Evolutionary conservation across 257 asterid genomes (phyloP).

Genomic region (Asclepias syriaca): DNA sequence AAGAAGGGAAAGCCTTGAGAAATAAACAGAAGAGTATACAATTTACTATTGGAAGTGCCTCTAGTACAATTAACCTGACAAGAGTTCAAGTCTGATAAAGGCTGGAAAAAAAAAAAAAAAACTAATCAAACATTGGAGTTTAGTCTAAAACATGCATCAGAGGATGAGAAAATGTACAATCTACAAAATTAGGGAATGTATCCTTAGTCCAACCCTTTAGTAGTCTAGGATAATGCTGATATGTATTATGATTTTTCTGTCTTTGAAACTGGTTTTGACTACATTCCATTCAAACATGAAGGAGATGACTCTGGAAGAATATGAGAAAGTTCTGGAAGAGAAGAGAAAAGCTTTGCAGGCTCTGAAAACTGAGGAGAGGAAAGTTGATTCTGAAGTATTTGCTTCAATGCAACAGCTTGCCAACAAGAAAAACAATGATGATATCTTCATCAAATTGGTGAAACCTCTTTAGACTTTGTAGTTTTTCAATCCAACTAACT

Average conservation of each 20-base stretch:
- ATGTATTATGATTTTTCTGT: neutral
- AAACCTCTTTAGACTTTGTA: conserved; percentile 5
- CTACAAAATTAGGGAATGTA: neutral
- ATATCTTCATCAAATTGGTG: conserved; percentile 78
- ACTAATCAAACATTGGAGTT: neutral
- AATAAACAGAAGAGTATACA: neutral
- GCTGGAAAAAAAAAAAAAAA: neutral
- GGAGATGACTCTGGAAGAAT: conserved; percentile 98
- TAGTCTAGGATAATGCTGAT: neutral
- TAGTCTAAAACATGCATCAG: neutral
- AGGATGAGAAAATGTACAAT: no score
- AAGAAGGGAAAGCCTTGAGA: neutral
- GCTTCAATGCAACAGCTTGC: conserved; percentile 79
- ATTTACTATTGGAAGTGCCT: neutral
- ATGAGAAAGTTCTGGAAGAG: conserved; percentile 75
- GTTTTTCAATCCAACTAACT: neutral
- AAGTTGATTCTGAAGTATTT: conserved; percentile 69
- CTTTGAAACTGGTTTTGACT: neutral
- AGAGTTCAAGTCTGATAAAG: neutral
- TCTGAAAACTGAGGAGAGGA: conserved; percentile 76
- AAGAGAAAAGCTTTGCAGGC: conserved; percentile 68
- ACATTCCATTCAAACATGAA: conserved; percentile 19
- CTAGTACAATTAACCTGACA: neutral
- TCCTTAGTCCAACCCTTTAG: neutral
- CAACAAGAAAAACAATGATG: conserved; percentile 62